These are phyloP conservation scores for Alternaria conjuncta DNA, from an alignment of 2,329 filamentous ascomycete species.

Conservation along the genomic window DNA sequence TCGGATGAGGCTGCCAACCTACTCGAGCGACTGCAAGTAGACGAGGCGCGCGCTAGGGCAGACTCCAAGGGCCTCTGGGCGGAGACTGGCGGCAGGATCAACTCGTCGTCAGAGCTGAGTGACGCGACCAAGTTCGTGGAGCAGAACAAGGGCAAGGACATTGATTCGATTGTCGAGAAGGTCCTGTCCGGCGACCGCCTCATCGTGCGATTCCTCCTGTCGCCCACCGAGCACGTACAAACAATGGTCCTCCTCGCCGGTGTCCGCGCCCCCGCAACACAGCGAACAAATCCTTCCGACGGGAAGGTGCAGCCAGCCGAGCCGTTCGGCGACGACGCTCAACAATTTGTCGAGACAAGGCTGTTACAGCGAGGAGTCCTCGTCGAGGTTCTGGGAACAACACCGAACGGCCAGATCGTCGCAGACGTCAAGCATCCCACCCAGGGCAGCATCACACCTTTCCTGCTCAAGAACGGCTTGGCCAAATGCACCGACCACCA, in stretches of 20 bases:
- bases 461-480: constrained; percentile 85
- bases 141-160: constrained; percentile 81
- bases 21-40: constrained; percentile 76
- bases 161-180: constrained; percentile 84
- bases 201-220: constrained; percentile 79
- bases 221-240: constrained; percentile 84
- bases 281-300: constrained; percentile 78
- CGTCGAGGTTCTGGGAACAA: constrained; percentile 82
- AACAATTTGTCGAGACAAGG: constrained; percentile 83
- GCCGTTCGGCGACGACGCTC: constrained; percentile 87
- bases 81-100: constrained; percentile 68
- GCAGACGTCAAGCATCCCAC: constrained; percentile 82
- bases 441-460: constrained; percentile 89
- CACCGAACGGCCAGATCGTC: constrained; percentile 89
- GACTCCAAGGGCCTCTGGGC: constrained; percentile 85
- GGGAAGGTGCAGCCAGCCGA: constrained; percentile 84
- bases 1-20: constrained; percentile 73
- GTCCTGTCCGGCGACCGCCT: constrained; percentile 91
- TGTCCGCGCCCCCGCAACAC: constrained; percentile 87
- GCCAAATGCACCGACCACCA: constrained; percentile 96
- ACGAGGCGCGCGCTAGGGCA: constrained; percentile 79
- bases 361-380: constrained; percentile 86
- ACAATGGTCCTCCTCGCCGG: constrained; percentile 89
- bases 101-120: constrained; percentile 80
- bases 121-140: constrained; percentile 78